Conservation (phyloP, 176 grass and related monocot species). For the Zoysia japonica region DNA sequence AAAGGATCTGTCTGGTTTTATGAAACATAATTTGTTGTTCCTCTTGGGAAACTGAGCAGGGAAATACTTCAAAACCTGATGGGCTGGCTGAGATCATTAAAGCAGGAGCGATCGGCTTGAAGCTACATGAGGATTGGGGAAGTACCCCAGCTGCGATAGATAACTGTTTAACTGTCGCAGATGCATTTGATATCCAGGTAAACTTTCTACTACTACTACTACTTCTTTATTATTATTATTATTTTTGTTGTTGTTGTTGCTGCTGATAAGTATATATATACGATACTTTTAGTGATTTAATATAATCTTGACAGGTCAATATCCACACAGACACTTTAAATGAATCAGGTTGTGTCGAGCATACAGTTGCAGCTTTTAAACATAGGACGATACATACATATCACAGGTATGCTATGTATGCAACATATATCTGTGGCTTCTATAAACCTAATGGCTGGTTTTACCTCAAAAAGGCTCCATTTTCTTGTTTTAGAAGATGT, state of each 20-base stretch:
- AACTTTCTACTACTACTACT: not conserved
- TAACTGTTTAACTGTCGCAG: constrained; percentile 87
- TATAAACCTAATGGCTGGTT: constrained; percentile 1
- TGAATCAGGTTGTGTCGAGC: constrained; percentile 95
- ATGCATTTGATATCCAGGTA: constrained; percentile 90
- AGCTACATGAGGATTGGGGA: constrained; percentile 98
- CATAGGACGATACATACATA: constrained; percentile 94
- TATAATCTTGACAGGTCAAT: constrained; percentile 75
- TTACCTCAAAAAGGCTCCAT: not conserved
- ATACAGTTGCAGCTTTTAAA: constrained; percentile 93
- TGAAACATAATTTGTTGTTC: constrained; percentile 1
- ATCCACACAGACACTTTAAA: constrained; percentile 98
- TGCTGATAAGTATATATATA: not conserved
- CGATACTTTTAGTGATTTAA: constrained; percentile 24
- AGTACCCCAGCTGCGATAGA: constrained; percentile 86
- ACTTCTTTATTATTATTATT: constrained; percentile 9
- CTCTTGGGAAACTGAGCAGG: constrained; percentile 44
- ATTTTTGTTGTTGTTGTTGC: not conserved
- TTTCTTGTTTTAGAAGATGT: constrained; percentile 12
- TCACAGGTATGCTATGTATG: constrained; percentile 70
- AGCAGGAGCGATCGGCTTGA: constrained; percentile 94
- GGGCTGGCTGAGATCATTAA: constrained; percentile 85
- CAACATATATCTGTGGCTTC: not conserved
- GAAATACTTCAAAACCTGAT: constrained; percentile 86
- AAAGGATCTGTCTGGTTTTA: not conserved